Conservation (phyloP, 257 asterid genomes). For the Solanum tarapatanum region DNA sequence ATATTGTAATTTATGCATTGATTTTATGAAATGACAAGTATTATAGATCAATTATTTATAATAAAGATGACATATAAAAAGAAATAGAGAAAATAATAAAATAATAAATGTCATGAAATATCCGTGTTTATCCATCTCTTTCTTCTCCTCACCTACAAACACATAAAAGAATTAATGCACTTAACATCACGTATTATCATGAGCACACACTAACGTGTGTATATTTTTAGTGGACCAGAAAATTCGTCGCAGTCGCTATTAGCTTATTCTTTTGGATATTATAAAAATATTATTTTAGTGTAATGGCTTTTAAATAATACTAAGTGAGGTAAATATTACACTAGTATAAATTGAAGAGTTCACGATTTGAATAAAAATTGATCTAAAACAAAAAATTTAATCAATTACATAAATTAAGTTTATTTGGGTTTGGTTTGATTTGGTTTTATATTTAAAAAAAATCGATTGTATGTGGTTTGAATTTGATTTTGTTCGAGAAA, state of each 20-base stretch:
- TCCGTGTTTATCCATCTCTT: not conserved
- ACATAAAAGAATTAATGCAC: not conserved
- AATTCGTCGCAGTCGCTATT: not conserved
- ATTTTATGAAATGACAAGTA: too few species aligned
- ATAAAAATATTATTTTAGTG: not conserved
- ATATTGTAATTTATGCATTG: too few species aligned
- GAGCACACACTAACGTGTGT: not conserved
- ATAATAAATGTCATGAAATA: not conserved
- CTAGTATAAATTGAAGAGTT: not conserved
- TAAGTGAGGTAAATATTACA: not conserved
- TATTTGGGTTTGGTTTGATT: not conserved
- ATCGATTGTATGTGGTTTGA: not conserved
- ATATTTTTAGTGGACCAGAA: not conserved
- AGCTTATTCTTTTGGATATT: not conserved
- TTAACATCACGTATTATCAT: not conserved
- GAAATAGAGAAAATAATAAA: not conserved
- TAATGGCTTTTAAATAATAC: not conserved
- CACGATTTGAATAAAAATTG: not conserved
- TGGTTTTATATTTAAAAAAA: too few species aligned
- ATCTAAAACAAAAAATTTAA: too few species aligned
- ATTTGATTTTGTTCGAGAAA: too few species aligned
- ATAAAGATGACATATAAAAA: too few species aligned
- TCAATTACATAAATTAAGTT: too few species aligned
- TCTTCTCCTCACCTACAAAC: not conserved
- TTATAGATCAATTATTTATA: too few species aligned